Conservation (phyloP, 257 asterid species). For the Solanum pinnatisectum region DNA sequence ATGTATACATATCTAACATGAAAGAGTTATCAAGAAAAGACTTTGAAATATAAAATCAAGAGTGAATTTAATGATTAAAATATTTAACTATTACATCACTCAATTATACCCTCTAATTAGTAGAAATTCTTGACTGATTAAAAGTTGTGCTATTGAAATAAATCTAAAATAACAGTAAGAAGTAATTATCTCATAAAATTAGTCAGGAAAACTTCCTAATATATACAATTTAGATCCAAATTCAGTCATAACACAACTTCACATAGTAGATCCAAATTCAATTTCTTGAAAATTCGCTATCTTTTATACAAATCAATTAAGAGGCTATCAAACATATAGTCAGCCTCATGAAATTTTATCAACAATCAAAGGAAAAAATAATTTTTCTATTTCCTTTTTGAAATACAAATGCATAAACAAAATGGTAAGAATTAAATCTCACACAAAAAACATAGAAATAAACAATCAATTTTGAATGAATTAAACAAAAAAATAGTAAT, state of each 20-base stretch:
- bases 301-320: not conserved
- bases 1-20: not conserved
- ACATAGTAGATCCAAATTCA: not conserved
- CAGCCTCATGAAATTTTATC: not conserved
- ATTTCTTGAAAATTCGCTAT: not conserved
- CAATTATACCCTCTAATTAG: not conserved
- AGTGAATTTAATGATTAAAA: not conserved
- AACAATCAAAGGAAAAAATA: not conserved
- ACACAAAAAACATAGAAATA: not conserved
- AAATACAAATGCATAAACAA: not conserved
- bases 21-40: not conserved
- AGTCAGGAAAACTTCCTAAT: not conserved
- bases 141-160: not conserved
- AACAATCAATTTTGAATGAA: not conserved
- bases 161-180: not conserved
- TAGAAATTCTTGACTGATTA: not conserved
- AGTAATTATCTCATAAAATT: not conserved
- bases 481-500: too few species aligned
- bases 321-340: not conserved
- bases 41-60: not conserved
- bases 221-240: too few species aligned
- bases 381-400: not conserved
- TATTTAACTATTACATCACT: not conserved
- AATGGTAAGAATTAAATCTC: not conserved
- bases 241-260: not conserved